Evolutionary conservation across 257 asterid species (phyloP), one percentile per base, ranked within the genome.

Genomic region (Asclepias syriaca): DNA sequence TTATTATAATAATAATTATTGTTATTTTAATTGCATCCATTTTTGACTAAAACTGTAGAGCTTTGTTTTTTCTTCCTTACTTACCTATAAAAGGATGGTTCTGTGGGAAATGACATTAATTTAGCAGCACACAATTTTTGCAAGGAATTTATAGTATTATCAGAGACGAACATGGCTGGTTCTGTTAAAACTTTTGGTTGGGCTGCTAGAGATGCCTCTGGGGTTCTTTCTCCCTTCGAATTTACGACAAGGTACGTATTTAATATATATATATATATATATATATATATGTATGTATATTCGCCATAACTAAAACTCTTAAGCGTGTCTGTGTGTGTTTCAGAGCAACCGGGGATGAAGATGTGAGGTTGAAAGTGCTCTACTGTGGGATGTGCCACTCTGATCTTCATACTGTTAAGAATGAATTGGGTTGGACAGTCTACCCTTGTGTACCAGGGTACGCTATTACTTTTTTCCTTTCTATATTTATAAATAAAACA

Each of bases 341-440:
- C 19, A 81, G 85, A 76, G 79, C 37, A 22, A 81, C 85, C 14
- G 85, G 81, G 7, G 83, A 75, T n/a, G 72, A 79, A 27, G 86
- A 79, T 73, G 86, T 82, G 51, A 71, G 79, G 64, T 70, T 76
- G 18, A 79, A 76, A 37, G 78, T 87, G 24, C 34, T 83, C 40
- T 85, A 83, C 24, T 85, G 92, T 70, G 92, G 92, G 19, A 73
- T 85, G 5, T 87, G 90, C 64, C 92, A 87, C 69, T 7, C 86
- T 5, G 92, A 85, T 71, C 87, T 87, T 43, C 88, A 81, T 68
- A 14, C n/a, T 39, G 49, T 71, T 9, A 85, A 76, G 77, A 72
- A 83, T 51, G 89, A 87, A 0, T 79, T 78, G 75, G 87, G 85
- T 5, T 40, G 66, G 72, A 54, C 88, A 48, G 22, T 10, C 6